Percentiles rank a stretch among this genome's conserved stretches.
Conservation (phyloP, 331 rosid species). For the Quercus phellos region DNA sequence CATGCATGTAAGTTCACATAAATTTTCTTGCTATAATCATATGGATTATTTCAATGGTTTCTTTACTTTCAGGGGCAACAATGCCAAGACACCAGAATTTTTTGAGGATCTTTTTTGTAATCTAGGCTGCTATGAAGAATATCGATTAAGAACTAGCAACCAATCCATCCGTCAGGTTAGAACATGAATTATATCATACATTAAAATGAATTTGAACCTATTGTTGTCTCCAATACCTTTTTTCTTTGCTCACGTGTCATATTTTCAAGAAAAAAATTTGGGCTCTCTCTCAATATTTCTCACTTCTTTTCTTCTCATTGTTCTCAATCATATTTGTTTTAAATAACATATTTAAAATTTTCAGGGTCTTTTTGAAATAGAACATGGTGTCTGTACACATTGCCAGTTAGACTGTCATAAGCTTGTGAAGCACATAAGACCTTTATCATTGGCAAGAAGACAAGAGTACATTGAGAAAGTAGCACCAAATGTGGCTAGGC, state of each 20-base stretch:
- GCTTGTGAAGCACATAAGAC: conserved; percentile 67
- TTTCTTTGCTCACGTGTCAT: conserved; percentile 3
- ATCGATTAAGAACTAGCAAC: conserved; percentile 78
- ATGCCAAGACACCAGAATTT: conserved; percentile 73
- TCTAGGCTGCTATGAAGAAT: conserved; percentile 82
- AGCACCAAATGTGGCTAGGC: conserved; percentile 68
- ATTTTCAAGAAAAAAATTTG: not conserved
- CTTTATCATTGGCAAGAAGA: conserved; percentile 59
- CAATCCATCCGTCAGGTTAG: conserved; percentile 80
- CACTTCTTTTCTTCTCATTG: not conserved
- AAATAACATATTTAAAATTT: conserved; percentile 14
- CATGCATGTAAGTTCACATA: conserved; percentile 61
- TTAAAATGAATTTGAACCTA: not conserved
- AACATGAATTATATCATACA: conserved; percentile 11
- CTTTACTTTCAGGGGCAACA: conserved; percentile 61
- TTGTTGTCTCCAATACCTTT: not conserved
- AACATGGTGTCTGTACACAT: conserved; percentile 74
- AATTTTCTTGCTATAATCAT: conserved; percentile 12
- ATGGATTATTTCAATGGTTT: conserved; percentile 11
- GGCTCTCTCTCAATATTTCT: not conserved
- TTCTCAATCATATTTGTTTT: not conserved
- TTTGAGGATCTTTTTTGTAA: conserved; percentile 94
- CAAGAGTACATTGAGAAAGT: conserved; percentile 63
- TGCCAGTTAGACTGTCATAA: conserved; percentile 86
- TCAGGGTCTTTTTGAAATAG: conserved; percentile 91